phyloP scores from a whole-genome alignment of 768 basidiomycete genomes.

The Agaricus subrufescens region DNA sequence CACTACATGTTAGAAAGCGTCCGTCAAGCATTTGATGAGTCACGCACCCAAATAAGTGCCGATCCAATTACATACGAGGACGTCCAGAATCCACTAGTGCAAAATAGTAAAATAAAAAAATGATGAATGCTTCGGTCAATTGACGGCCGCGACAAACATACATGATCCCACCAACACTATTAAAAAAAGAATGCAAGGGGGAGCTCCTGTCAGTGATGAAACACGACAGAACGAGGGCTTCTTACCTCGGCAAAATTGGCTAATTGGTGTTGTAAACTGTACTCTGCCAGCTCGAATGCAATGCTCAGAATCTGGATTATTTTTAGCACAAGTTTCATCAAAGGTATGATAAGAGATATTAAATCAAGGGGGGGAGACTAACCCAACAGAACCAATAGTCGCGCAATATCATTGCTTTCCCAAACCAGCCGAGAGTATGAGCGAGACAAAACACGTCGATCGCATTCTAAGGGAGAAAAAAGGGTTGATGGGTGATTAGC shows the following conservation, averaged over 20 bases:
- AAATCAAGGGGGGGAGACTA: constrained; percentile 15
- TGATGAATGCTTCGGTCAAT: constrained; percentile 2
- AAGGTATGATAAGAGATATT: constrained; percentile 5
- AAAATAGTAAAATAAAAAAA: constrained; percentile 1
- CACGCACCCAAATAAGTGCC: constrained; percentile 73
- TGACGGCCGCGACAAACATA: constrained; percentile 31
- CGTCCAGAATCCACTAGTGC: constrained; percentile 78
- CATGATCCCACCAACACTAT: constrained; percentile 94
- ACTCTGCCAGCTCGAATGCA: constrained; percentile 86
- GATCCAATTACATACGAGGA: constrained; percentile 83
- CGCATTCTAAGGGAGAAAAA: constrained; percentile 47
- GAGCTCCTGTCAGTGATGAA: constrained; percentile 11
- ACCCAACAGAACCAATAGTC: constrained; percentile 97
- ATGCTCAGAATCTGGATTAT: constrained; percentile 69
- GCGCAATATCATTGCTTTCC: constrained; percentile 84
- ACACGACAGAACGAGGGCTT: constrained; percentile 12
- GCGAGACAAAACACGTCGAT: constrained; percentile 86
- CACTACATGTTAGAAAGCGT: constrained; percentile 15
- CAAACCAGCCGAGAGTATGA: constrained; percentile 86
- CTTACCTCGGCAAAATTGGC: constrained; percentile 83
- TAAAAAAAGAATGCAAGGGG: neutral
- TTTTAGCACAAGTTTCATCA: too few relatives aligned
- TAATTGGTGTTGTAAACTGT: constrained; percentile 84
- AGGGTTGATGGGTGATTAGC: neutral
- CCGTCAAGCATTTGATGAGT: constrained; percentile 8